Evolutionary conservation across 768 basidiomycete species (phyloP), one percentile per base, ranked within the genome.

Genomic region (Phaffia australis): DNA sequence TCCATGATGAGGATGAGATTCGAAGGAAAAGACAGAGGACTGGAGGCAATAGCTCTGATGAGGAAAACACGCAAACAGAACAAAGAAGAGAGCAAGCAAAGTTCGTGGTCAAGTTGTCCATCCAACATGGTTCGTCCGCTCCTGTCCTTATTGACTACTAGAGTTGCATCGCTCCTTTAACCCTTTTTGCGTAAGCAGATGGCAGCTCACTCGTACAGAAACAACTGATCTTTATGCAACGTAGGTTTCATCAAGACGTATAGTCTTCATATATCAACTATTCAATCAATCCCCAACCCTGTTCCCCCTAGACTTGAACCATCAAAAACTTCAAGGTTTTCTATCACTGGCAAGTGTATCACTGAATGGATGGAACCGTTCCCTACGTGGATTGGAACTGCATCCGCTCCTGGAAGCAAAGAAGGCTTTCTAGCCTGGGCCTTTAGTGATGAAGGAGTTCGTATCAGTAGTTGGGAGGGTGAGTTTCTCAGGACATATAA

Each of bases 381-480:
- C 29, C 50, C 49, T 16, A 52, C 50, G 15, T 63, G 51, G 61
- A 52, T 16, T 11, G 18, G 29, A 25, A n/a, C 48, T 21, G 27
- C 23, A 19, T 11, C 11, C 16, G n/a, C 35, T 23, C 25, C 27
- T 23, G 23, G 23, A 54, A 51, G 23, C 9, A 63, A 51, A 35
- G 51, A 63, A n/a, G 49, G 49, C 1, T 63, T 52, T n/a, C 27
- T 63, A 5, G 49, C 49, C 8, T 54, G 61, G 61, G 54, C 49
- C 3, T 54, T 63, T 23, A 35, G 29, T 9, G 49, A 63, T 30
- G 29, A 11, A 1, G 60, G 60, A 29, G 60, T 50, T 15, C 48
- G 30, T 29, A 61, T 61, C 29, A 52, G 51, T 2, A 52, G 50
- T 29, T 63, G 61, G 61, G 61, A 63, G 19, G 61, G 61, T 52